A percentile compares a stretch with the other conserved stretches of the same genome.
These are phyloP conservation scores for Hymenoscyphus linearis DNA, from an alignment of 2,329 filamentous ascomycete genomes.

Conservation along the genomic window DNA sequence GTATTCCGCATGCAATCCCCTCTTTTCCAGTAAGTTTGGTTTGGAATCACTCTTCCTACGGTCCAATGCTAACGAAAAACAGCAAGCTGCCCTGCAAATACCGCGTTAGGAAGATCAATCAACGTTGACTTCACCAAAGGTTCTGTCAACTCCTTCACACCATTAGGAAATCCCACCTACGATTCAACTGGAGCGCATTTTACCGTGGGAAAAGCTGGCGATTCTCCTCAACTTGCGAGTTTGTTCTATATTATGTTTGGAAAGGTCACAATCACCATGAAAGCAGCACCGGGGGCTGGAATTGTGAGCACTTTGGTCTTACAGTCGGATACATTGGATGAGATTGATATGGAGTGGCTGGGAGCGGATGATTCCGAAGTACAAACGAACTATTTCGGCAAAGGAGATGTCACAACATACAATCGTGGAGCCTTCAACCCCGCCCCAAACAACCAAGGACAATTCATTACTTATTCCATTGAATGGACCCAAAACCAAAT, in stretches of 20 bases:
- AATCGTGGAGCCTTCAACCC: constrained; percentile 81
- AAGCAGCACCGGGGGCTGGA: constrained; percentile 79
- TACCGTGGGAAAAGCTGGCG: constrained; percentile 70
- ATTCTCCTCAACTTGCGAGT: constrained; percentile 80
- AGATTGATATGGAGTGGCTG: constrained; percentile 97
- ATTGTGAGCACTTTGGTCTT: constrained; percentile 92
- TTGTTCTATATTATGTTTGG: constrained; percentile 99
- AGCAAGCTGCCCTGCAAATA: constrained; percentile 65
- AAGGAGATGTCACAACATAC: constrained; percentile 79
- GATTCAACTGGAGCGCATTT: constrained; percentile 72
- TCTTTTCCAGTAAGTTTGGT: constrained; percentile 34
- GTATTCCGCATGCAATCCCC: constrained; percentile 51
- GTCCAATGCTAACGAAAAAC: constrained; percentile 20
- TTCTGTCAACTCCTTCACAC: constrained; percentile 70
- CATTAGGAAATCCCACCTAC: constrained; percentile 68
- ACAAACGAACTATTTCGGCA: constrained; percentile 97
- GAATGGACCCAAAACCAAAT: constrained; percentile 87
- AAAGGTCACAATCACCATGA: constrained; percentile 77
- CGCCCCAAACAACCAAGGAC: constrained; percentile 60
- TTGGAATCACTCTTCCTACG: neutral
- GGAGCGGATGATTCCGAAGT: constrained; percentile 71
- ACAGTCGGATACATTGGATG: constrained; percentile 86
- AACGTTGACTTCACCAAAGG: constrained; percentile 79
- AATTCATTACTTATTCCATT: constrained; percentile 81
- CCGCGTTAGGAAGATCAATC: constrained; percentile 78